Conservation (phyloP, 2,329 filamentous ascomycete species). For the Graphium sp. region DNA sequence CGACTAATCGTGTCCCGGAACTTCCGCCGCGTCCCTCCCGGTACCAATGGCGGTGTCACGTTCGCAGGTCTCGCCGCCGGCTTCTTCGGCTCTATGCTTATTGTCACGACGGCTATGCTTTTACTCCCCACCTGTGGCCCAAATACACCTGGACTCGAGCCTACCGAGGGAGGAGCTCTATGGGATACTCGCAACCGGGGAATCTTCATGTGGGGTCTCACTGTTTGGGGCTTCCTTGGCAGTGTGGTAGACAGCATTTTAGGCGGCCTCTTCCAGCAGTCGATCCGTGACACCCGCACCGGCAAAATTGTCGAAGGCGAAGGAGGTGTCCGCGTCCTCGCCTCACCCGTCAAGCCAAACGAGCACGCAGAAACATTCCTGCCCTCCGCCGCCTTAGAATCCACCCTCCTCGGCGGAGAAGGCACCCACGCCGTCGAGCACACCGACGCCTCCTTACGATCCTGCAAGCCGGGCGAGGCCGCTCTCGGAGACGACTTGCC, state of each 20-base stretch:
- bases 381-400: constrained; percentile 9
- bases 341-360: constrained; percentile 16
- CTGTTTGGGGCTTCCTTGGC: constrained; percentile 58
- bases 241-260: constrained; percentile 78
- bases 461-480: constrained; percentile 12
- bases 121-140: constrained; percentile 54
- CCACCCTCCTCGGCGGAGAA: constrained; percentile 23
- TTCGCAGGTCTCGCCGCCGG: constrained; percentile 57
- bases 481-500: constrained; percentile 18
- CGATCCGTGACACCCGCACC: constrained; percentile 65
- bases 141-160: constrained; percentile 15
- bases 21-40: constrained; percentile 65
- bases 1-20: constrained; percentile 71
- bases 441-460: constrained; percentile 7
- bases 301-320: constrained; percentile 83
- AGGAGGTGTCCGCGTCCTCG: constrained; percentile 46
- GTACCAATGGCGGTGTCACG: constrained; percentile 89
- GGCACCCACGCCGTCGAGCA: constrained; percentile 24
- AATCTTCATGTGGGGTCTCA: constrained; percentile 38
- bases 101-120: constrained; percentile 45
- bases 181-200: constrained; percentile 31
- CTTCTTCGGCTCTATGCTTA: constrained; percentile 54
- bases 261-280: constrained; percentile 71
- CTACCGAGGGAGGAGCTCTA: constrained; percentile 22
- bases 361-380: constrained; percentile 8